Percentiles rank a stretch among this genome's conserved stretches.
Conservation (phyloP, 257 asterid genomes). For the Solanum clarkiae region DNA sequence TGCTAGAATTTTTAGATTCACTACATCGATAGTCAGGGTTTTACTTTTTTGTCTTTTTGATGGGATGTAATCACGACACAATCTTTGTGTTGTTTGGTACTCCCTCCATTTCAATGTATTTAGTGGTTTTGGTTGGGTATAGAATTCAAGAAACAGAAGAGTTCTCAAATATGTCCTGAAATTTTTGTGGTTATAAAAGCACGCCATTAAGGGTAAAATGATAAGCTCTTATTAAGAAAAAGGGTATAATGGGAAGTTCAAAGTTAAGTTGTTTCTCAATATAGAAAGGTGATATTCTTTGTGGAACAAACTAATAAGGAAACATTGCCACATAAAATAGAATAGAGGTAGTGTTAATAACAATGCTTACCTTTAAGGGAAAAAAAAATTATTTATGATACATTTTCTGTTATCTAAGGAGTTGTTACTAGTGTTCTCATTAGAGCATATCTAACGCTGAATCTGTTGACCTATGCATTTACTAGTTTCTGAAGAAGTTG, state of each 20-base stretch:
- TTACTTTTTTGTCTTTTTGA: background rate
- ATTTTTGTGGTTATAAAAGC: background rate
- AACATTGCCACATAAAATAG: background rate
- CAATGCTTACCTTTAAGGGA: background rate
- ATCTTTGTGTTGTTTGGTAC: background rate
- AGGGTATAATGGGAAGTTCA: background rate
- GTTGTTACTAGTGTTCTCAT: background rate
- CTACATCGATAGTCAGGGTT: background rate
- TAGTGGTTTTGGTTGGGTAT: background rate
- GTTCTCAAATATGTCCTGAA: background rate
- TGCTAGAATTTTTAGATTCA: background rate
- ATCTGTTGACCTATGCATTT: background rate
- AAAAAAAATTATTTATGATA: background rate
- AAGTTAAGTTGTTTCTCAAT: background rate
- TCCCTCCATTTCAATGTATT: background rate
- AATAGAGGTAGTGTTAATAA: background rate
- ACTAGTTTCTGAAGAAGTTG: background rate
- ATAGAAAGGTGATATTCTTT: background rate
- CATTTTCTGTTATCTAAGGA: background rate
- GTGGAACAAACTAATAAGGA: background rate
- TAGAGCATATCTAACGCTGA: background rate
- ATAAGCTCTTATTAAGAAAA: too few species aligned
- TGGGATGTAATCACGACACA: background rate
- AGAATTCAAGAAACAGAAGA: background rate
- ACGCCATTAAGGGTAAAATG: background rate